Conservation (phyloP, 148 eudicot genomes). For the Rhododendron vialii region DNA sequence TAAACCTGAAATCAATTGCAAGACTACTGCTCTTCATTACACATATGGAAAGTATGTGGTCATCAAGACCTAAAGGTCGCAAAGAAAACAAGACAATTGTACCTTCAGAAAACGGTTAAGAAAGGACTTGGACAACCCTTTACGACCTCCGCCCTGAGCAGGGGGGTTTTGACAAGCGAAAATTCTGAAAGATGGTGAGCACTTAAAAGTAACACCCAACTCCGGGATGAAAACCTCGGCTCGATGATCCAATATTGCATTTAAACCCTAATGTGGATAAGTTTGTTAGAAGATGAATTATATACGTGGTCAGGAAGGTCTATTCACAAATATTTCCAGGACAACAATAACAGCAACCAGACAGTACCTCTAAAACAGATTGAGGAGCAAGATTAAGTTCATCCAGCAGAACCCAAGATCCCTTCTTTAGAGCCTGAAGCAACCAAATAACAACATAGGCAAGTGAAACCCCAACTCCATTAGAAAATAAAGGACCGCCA, state of each 20-base stretch:
- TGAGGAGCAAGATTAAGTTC: slow-evolving; percentile 98
- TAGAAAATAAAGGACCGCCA: slow-evolving; percentile 6
- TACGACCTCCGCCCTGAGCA: slow-evolving; percentile 93
- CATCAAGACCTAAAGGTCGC: neutral
- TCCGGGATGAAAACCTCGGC: slow-evolving; percentile 97
- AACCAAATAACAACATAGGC: slow-evolving; percentile 10
- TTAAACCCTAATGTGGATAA: slow-evolving; percentile 55
- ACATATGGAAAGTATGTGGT: neutral
- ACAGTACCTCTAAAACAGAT: slow-evolving; percentile 83
- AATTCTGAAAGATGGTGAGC: slow-evolving; percentile 83
- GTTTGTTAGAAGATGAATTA: neutral
- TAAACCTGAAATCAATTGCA: slow-evolving; percentile 62
- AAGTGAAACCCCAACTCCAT: neutral
- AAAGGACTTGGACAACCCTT: slow-evolving; percentile 95
- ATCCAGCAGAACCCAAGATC: slow-evolving; percentile 95
- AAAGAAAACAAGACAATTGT: neutral
- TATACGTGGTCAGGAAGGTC: neutral
- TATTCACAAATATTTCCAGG: neutral
- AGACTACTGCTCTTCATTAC: neutral
- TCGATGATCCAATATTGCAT: slow-evolving; percentile 92
- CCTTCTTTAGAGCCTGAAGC: slow-evolving; percentile 74
- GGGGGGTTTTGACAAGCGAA: slow-evolving; percentile 98
- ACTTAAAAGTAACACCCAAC: slow-evolving; percentile 75
- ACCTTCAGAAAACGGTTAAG: slow-evolving; percentile 94
- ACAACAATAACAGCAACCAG: neutral